Conservation (phyloP, 2,329 filamentous ascomycete species). For the Neonectria sp. region DNA sequence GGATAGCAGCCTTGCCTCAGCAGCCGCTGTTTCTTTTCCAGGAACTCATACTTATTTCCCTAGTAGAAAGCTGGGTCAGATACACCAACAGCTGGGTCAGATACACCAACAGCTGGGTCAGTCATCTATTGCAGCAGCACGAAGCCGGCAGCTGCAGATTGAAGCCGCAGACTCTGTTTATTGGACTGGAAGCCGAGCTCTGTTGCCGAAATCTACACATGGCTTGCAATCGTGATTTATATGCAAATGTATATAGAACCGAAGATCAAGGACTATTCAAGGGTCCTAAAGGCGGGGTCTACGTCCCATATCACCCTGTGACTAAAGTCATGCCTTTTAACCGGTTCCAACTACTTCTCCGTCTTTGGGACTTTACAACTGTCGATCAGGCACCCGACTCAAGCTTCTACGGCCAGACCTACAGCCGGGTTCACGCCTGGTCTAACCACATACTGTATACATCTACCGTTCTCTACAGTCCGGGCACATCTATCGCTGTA, state of each 20-base stretch:
- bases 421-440: neutral
- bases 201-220: slow-evolving; percentile 23
- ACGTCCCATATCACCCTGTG: neutral
- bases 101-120: slow-evolving; percentile 22
- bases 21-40: slow-evolving; percentile 19
- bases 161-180: neutral
- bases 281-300: neutral
- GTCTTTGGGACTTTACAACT: neutral
- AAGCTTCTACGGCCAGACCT: neutral
- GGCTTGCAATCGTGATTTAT: slow-evolving; percentile 28
- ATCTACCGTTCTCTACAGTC: neutral
- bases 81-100: slow-evolving; percentile 23
- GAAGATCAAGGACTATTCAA: slow-evolving; percentile 23
- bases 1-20: slow-evolving; percentile 4
- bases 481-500: neutral
- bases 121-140: slow-evolving; percentile 8
- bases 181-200: slow-evolving; percentile 19
- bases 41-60: slow-evolving; percentile 12
- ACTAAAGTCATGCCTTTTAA: neutral
- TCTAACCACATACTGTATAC: neutral
- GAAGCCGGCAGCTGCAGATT: neutral
- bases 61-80: neutral
- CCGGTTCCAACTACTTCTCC: neutral
- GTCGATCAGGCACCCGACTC: neutral
- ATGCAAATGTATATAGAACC: slow-evolving; percentile 26